A percentile compares a stretch with the other conserved stretches of the same genome.
These are phyloP conservation scores for Phytomonas sp. DNA, from an alignment of 208 protist species.

Conservation along the genomic window DNA sequence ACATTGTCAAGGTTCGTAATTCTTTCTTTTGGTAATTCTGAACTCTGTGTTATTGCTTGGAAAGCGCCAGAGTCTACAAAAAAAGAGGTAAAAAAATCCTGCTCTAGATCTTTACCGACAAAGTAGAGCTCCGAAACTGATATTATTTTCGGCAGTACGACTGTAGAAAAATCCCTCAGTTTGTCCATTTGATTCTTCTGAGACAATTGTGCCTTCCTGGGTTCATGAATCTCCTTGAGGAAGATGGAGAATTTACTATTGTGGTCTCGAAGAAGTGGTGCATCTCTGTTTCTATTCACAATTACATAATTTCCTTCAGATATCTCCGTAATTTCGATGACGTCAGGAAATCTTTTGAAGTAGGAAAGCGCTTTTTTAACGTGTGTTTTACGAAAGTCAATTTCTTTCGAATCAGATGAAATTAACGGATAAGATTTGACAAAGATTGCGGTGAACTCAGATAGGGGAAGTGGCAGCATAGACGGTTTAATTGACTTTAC, in stretches of 20 bases:
- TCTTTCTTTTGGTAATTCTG: no score
- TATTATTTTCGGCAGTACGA: slow-evolving; percentile 35
- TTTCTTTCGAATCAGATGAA: slow-evolving; percentile 13
- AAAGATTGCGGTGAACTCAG: slow-evolving; percentile 50
- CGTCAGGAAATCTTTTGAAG: slow-evolving; percentile 26
- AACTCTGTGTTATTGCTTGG: no score
- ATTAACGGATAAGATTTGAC: slow-evolving; percentile 36
- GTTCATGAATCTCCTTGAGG: slow-evolving; percentile 24
- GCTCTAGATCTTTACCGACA: slow-evolving; percentile 6
- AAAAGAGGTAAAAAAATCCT: slow-evolving; percentile 8
- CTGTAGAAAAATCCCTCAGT: slow-evolving; percentile 23
- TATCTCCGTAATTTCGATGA: slow-evolving; percentile 37
- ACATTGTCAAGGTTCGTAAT: no score
- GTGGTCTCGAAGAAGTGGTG: slow-evolving; percentile 29
- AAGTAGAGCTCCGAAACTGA: slow-evolving; percentile 22
- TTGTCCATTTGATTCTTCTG: slow-evolving; percentile 22
- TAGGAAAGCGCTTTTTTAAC: slow-evolving; percentile 60
- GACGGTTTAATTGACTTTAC: slow-evolving; percentile 24
- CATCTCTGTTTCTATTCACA: slow-evolving; percentile 32
- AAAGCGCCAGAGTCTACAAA: no score
- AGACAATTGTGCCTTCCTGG: slow-evolving; percentile 30
- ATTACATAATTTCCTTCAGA: slow-evolving; percentile 33
- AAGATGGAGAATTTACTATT: slow-evolving; percentile 27
- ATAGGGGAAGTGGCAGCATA: slow-evolving; percentile 42
- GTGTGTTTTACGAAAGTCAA: slow-evolving; percentile 64